Percentiles rank a stretch among this genome's conserved stretches.
Conservation (phyloP, 2,329 filamentous ascomycete species). For the Trichoderma sp. region DNA sequence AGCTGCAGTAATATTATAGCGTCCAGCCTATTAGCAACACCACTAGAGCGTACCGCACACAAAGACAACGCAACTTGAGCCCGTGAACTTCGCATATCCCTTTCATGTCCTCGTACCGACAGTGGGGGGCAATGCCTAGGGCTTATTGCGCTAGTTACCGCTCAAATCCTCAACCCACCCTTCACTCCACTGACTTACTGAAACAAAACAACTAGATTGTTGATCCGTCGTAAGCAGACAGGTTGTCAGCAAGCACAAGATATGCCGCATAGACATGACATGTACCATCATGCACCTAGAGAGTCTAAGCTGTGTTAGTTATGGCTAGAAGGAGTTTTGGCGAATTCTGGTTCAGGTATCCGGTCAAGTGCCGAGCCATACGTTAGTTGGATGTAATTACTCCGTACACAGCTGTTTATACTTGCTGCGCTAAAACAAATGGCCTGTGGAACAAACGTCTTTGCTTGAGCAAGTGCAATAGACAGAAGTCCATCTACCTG, state of each 20-base stretch:
- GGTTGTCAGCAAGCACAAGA: background rate
- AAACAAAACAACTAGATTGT: background rate
- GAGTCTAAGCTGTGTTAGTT: background rate
- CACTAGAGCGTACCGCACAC: too few species aligned
- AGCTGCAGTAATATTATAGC: too few species aligned
- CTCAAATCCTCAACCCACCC: background rate
- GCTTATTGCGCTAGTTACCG: background rate
- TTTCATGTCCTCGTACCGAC: background rate
- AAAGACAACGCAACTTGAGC: too few species aligned
- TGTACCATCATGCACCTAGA: background rate
- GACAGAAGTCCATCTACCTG: background rate
- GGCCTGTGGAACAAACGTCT: background rate
- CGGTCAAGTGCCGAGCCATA: background rate
- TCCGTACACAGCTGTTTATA: background rate
- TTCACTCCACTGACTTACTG: background rate
- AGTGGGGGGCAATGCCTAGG: background rate
- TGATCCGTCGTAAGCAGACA: background rate
- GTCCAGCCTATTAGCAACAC: too few species aligned
- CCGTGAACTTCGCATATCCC: too few species aligned
- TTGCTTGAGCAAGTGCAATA: background rate
- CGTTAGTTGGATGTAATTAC: too few species aligned
- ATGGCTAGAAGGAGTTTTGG: background rate
- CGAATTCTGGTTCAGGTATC: background rate
- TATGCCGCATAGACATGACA: background rate
- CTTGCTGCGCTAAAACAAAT: fast-evolving